phyloP scores from a whole-genome alignment of 2,329 filamentous ascomycete genomes.

The Huntiella decipiens region DNA sequence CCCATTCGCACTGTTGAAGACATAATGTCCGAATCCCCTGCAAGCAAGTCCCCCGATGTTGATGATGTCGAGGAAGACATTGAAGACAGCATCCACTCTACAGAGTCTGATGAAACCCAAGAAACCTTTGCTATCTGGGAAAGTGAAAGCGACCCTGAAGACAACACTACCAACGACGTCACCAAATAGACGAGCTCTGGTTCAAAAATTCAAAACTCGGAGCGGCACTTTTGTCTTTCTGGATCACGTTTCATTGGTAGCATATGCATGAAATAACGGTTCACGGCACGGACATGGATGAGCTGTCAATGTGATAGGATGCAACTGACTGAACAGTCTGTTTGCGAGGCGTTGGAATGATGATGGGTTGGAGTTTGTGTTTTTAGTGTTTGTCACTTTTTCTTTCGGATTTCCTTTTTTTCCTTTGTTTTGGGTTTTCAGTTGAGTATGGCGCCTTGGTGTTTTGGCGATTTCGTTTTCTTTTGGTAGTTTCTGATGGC shows the following conservation, averaged over 20 bases:
- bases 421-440: background rate
- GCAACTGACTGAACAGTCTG: background rate
- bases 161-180: constrained; percentile 15
- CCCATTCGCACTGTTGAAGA: constrained; percentile 10
- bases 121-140: constrained; percentile 53
- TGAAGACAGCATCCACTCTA: constrained; percentile 30
- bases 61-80: constrained; percentile 37
- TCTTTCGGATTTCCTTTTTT: background rate
- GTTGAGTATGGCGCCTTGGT: background rate
- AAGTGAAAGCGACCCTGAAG: constrained; percentile 41
- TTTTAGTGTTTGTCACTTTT: background rate
- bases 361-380: background rate
- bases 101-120: constrained; percentile 37
- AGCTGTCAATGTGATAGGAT: background rate
- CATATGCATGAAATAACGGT: background rate
- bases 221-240: background rate
- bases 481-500: background rate
- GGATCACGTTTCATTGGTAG: background rate
- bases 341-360: background rate
- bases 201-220: no score
- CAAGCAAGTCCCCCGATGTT: constrained; percentile 20
- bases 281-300: constrained; percentile 7
- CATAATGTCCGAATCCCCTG: constrained; percentile 13
- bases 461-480: constrained; percentile 1
- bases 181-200: no score